Base-by-base conservation (phyloP, 192 early-diverging fungal genomes). In the Umbelopsis isabellina region DNA sequence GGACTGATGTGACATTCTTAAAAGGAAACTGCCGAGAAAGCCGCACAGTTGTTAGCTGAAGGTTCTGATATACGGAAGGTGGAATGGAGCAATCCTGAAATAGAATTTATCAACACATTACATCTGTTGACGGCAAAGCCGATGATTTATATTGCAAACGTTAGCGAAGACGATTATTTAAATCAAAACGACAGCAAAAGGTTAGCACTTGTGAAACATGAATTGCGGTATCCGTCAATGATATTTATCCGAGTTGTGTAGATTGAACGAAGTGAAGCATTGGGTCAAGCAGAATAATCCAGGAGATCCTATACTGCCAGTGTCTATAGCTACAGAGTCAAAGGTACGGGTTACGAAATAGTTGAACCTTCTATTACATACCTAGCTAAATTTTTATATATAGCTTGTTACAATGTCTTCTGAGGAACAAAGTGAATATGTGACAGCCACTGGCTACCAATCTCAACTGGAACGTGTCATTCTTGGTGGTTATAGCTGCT, bases 51-150 rank as follows among this genome's bases (percentile, higher is more conserved):
- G 33, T 73, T 86, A 6, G 86, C 84, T 18, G 75, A 91, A 64
- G 82, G 88, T 9, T 92, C 92, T 77, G 95, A 97, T 69, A 90
- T 95, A 22, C 90, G 97, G 72, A 90, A 91, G 74, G 94, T 93
- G 49, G 84, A 86, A 37, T 99, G 97, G 97, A 84, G 76, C 75
- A 93, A 90, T 80, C 93, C 94, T 86, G 96, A 99, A 75, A 79
- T 88, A 30, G 94, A 93, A 45, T 77, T 94, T 35, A 95, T 98
- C 86, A 98, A 97, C 79, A 66, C 76, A 46, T 86, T 95, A 74
- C 82, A 86, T 49, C 84, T 99, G 61, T 77, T 99, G 67, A 98
- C 97, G 13, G 94, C 96, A 76, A 99, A 99, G 82, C 96, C 97
- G 7, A 95, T 96, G 47, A 94, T 96, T 58, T 96, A 96, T 79